Evolutionary conservation across 495 filamentous ascomycete species (phyloP).

Genomic region (Staphylotrichum longicolle): DNA sequence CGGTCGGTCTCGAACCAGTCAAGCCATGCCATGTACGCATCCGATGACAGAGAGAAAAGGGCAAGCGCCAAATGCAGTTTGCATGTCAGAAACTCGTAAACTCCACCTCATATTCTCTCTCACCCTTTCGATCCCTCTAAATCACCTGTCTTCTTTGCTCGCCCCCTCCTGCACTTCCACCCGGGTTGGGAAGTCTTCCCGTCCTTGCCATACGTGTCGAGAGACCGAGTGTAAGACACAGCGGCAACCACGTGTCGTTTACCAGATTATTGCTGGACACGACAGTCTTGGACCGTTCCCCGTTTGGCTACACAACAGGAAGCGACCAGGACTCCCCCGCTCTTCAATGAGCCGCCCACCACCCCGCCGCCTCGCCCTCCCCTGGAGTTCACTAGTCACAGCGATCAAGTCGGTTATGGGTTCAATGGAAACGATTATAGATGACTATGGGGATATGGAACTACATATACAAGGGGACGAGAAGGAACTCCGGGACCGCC

Average conservation of each 20-base stretch:
- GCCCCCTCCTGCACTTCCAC: neutral
- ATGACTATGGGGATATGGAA: too few species aligned
- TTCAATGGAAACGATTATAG: too few species aligned
- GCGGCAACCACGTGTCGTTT: neutral
- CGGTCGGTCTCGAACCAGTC: neutral
- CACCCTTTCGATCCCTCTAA: neutral
- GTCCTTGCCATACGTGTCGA: slow-evolving; percentile 1
- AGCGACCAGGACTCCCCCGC: neutral
- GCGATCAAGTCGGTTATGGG: too few species aligned
- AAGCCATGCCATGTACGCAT: neutral
- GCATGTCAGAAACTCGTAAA: too few species aligned
- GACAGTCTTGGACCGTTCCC: neutral
- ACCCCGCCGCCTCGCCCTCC: too few species aligned
- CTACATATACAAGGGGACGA: too few species aligned
- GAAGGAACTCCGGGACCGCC: neutral
- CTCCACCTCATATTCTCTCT: neutral
- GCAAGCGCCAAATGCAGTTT: too few species aligned
- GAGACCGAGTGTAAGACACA: neutral
- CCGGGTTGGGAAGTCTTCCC: neutral
- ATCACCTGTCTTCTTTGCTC: neutral
- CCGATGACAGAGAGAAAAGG: neutral
- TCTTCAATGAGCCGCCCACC: neutral
- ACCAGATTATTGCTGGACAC: neutral
- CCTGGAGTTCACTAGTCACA: too few species aligned
- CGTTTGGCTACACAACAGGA: slow-evolving; percentile 5